Evolutionary conservation across 75 land plant genomes (phyloP).

Genomic region (Selaginella tamariscina): DNA sequence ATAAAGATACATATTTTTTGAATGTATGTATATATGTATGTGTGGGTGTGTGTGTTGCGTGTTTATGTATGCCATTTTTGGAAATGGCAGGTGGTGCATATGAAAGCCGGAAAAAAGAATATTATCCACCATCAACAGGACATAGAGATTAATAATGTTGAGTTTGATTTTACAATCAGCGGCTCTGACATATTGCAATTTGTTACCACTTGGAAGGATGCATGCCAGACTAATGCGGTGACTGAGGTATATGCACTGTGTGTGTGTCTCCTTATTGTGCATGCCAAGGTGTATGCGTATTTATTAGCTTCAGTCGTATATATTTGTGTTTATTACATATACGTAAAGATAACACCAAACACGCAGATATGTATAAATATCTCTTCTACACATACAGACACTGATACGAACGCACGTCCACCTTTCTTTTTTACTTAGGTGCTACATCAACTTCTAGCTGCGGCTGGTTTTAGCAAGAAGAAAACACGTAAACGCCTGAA

Average conservation of each 20-base stretch:
- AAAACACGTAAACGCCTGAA: slow-evolving; percentile 16
- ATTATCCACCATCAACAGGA: background rate
- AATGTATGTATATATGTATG: too few species aligned
- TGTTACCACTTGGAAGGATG: slow-evolving; percentile 50
- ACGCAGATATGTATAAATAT: slow-evolving; percentile 10
- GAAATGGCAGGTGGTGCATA: slow-evolving; percentile 8
- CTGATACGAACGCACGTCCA: slow-evolving; percentile 4
- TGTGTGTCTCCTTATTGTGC: background rate
- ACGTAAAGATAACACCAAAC: slow-evolving; percentile 32
- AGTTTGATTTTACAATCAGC: slow-evolving; percentile 6
- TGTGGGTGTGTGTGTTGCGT: too few species aligned
- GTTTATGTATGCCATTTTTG: background rate
- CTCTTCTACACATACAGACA: background rate
- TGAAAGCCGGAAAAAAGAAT: slow-evolving; percentile 21
- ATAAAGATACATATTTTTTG: too few species aligned
- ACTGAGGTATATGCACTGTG: slow-evolving; percentile 31
- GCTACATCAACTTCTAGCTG: slow-evolving; percentile 15
- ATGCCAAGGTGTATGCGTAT: background rate
- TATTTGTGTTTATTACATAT: slow-evolving; percentile 20
- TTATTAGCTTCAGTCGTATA: background rate
- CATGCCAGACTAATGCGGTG: slow-evolving; percentile 24
- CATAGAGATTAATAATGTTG: background rate
- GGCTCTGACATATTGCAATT: slow-evolving; percentile 20
- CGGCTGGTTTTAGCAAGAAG: background rate
- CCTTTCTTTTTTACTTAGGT: slow-evolving; percentile 1